phyloP scores from a whole-genome alignment of 2,329 filamentous ascomycete genomes.

The Exutisphaerella laricina region DNA sequence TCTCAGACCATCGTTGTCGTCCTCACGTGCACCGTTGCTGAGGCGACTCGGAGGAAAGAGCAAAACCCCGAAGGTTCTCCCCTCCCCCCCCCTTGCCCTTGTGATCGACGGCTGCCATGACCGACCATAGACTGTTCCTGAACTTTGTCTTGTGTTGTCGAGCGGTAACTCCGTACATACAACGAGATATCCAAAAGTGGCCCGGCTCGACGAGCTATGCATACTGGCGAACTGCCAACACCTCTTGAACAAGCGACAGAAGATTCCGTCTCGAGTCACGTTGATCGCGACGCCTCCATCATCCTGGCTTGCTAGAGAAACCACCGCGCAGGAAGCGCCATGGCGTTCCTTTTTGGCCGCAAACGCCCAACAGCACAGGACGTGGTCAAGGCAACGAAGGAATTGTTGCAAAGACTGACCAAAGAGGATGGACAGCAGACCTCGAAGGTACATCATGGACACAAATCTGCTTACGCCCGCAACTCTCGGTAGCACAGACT shows the following conservation, averaged over 20 bases:
- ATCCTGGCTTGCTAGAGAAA: constrained; percentile 2
- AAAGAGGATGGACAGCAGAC: constrained; percentile 48
- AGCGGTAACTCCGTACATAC: no score
- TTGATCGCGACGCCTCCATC: not conserved
- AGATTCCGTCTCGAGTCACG: no score
- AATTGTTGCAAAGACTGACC: constrained; percentile 53
- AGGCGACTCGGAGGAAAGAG: no score
- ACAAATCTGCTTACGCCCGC: not conserved
- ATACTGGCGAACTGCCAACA: not conserved
- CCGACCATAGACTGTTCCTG: not conserved
- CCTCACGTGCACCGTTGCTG: no score
- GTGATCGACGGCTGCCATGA: no score
- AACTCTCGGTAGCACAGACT: constrained; percentile 1
- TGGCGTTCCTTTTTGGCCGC: constrained; percentile 66
- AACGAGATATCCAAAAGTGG: not conserved
- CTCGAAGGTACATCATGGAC: constrained; percentile 30
- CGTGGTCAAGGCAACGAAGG: constrained; percentile 58
- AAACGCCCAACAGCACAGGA: constrained; percentile 56
- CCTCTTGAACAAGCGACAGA: not conserved
- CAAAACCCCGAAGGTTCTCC: no score
- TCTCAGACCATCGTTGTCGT: no score
- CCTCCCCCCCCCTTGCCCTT: no score
- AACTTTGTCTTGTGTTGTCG: no score
- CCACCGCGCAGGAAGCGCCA: constrained; percentile 32
- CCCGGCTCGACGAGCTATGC: constrained; percentile 3